Evolutionary conservation across 306 rosid genomes (phyloP).

Genomic region (Acacia confusa): DNA sequence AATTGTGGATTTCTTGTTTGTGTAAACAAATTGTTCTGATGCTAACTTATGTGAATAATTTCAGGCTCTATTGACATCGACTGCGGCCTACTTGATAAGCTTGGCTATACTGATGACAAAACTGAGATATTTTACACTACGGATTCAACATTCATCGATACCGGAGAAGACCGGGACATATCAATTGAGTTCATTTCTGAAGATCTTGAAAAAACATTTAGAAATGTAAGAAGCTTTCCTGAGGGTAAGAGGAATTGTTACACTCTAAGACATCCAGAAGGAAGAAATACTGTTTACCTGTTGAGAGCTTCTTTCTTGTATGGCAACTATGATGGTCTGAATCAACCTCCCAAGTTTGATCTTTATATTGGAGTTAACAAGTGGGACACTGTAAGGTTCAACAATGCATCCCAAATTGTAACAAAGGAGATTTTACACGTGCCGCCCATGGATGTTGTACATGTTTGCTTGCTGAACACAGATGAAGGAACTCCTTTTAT

Average conservation of each 20-base stretch:
- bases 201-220: not conserved
- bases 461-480: slow-evolving; percentile 47
- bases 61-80: slow-evolving; percentile 32
- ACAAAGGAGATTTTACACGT: slow-evolving; percentile 41
- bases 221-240: slow-evolving; percentile 47
- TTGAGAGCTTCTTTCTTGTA: slow-evolving; percentile 43
- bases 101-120: slow-evolving; percentile 3
- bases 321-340: slow-evolving; percentile 41
- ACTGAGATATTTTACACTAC: slow-evolving; percentile 34
- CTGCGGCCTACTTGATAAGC: slow-evolving; percentile 35
- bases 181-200: not conserved
- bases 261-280: slow-evolving; percentile 27
- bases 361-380: slow-evolving; percentile 39
- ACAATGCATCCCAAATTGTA: not conserved
- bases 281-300: slow-evolving; percentile 34
- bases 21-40: slow-evolving; percentile 10
- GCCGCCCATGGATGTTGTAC: slow-evolving; percentile 32
- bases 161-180: slow-evolving; percentile 22
- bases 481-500: slow-evolving; percentile 56
- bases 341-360: slow-evolving; percentile 34
- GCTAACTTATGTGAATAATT: not conserved
- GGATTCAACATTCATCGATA: slow-evolving; percentile 20
- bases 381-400: slow-evolving; percentile 36
- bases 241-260: slow-evolving; percentile 47
- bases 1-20: not conserved